These are phyloP conservation scores for Tolypocladium nubicola DNA, from an alignment of 2,329 filamentous ascomycete species.

Conservation along the genomic window DNA sequence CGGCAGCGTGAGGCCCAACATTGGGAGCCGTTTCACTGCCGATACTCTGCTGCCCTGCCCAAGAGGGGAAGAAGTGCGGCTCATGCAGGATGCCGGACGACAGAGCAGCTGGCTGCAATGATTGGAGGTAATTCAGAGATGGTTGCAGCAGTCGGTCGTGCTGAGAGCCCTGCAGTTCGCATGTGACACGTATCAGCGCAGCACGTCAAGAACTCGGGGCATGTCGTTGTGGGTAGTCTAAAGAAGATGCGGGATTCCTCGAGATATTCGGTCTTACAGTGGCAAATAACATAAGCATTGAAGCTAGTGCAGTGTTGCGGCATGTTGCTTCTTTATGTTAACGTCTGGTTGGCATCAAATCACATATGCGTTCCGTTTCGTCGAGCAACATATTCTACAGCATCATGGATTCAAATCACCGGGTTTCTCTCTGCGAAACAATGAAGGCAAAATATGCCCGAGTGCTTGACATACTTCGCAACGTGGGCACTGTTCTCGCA, in stretches of 20 bases:
- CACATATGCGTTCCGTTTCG: background rate
- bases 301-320: background rate
- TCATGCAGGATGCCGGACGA: background rate
- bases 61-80: background rate
- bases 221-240: too few species aligned
- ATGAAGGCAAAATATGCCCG: background rate
- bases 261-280: background rate
- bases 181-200: too few species aligned
- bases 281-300: too few species aligned
- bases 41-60: background rate
- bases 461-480: background rate
- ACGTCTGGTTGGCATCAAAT: background rate
- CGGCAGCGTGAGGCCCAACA: background rate
- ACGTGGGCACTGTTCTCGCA: background rate
- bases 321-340: background rate
- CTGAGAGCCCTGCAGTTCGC: too few species aligned
- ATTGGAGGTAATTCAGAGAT: too few species aligned
- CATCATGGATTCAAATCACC: background rate
- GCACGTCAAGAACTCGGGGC: too few species aligned
- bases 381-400: background rate
- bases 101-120: too few species aligned
- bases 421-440: too few species aligned
- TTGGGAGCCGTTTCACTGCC: background rate
- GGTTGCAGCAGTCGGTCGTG: too few species aligned
- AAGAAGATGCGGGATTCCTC: too few species aligned